Base-by-base conservation (phyloP, 805 yeast genomes). In the Metschnikowia bowlesiae region DNA sequence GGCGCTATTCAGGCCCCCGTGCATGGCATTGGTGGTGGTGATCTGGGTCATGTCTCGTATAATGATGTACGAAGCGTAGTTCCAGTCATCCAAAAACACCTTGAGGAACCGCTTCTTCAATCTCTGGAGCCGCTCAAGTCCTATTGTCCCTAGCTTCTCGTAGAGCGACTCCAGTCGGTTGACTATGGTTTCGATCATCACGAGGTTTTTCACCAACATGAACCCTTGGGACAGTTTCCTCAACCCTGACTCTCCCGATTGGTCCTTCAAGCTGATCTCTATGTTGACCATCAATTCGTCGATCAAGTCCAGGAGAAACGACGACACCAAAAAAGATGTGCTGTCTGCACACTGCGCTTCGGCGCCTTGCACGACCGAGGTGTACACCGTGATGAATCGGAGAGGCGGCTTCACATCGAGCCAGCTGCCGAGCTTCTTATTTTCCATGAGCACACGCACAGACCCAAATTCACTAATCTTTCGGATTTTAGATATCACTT, bases 51-150 rank as follows among this genome's bases (percentile, higher is more conserved):
- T 86, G 59, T 87, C 96, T 77, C 74, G 57, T 26, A 92, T 83
- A 44, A 92, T 75, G 47, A 81, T 77, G 22, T 87, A 76, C 3
- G 96, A 89, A 26, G 87, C 82, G 51, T 76, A 76, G 55, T 86
- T 85, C 98, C 98, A 92, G 56, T 81, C 85, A 44, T 71, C 79
- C 49, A 89, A 75, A 62, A 89, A 87, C 58, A 82, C 70, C 59
- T 84, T 86, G 59, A 87, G 68, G 42, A 85, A 89, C 53, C 91
- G 73, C 62, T 87, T 89, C 60, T 84, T 83, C 57, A 94, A 66
- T 57, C 82, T 80, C 42, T 79, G 85, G 6, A 87, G 61, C 49
- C 97, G 71, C 44, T 79, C 83, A 14, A 72, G 66, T 0, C 96
- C 95, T 1, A 71, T 62, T 14, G 70, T 63, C 0, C 87, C 87